Base-by-base conservation (phyloP, 768 basidiomycete genomes). In the Mycena filopes region DNA sequence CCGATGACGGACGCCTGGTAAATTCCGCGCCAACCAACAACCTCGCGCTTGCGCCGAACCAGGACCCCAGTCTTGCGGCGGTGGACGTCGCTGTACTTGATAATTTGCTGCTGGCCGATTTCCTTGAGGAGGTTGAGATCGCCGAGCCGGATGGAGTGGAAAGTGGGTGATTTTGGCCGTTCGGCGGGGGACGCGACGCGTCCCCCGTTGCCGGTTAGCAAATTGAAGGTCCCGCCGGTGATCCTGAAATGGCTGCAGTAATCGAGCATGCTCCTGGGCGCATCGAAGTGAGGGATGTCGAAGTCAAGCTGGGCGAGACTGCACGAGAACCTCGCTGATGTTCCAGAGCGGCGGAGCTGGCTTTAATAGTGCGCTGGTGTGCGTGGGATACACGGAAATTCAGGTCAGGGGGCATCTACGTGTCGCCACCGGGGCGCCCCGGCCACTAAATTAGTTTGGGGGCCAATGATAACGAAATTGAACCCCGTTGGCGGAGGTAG, bases 61-160 rank as follows among this genome's bases (percentile, higher is more conserved):
- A 60, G 2, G 8, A 29, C 40, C 8, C 38, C 38, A 21, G 47
- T 59, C 21, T 36, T 40, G 25, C 29, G 49, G 1, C 49, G 58
- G 6, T 29, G 29, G n/a, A 60, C 28, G 3, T 51, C 58, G 9
- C 12, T 40, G 25, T 50, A 50, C 49, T 51, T 28, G 4, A 60
- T 40, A 21, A 51, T 42, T 4, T 51, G 28, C 41, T 60, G 38
- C 13, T 25, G 31, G n/a, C 48, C 26, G 2, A 51, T 42, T 28
- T 60, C 48, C 26, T n/a, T 29, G 28, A 50, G n/a, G 16, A 60
- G 49, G 25, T 60, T 36, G 20, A 60, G 49, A 33, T 60, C 58
- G 13, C 58, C 48, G n/a, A 43, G 48, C n/a, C 49, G 20, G 29
- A 60, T 20, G 25, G 16, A 42, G 41, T 43, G 47, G 48, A 60